Evolutionary conservation across 1,139 yeast species (phyloP).

Genomic region (Casaregolazyma suthepensis): DNA sequence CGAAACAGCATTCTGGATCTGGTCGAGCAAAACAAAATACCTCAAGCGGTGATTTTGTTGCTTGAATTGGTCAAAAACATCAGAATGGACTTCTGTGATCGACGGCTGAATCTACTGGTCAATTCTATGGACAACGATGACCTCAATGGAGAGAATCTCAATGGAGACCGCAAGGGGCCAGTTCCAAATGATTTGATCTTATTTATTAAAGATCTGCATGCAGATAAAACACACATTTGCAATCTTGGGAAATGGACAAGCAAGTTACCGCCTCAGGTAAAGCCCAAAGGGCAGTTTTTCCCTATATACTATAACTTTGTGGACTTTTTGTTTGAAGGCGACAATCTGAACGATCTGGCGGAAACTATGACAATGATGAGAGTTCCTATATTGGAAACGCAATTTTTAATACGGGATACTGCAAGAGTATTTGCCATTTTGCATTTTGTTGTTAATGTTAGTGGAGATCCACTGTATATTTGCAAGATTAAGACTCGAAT

Average conservation of each 20-base stretch:
- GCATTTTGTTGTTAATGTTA: slow-evolving; percentile 18
- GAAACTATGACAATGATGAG: slow-evolving; percentile 22
- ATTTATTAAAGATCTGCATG: slow-evolving; percentile 19
- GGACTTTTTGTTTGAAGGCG: slow-evolving; percentile 13
- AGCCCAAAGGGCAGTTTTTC: not conserved
- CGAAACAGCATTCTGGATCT: not conserved
- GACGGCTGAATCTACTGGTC: not conserved
- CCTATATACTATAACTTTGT: slow-evolving; percentile 8
- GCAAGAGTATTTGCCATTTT: slow-evolving; percentile 21
- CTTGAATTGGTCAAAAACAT: not conserved
- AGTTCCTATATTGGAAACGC: slow-evolving; percentile 19
- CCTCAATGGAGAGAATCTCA: not conserved
- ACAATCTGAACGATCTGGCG: slow-evolving; percentile 18
- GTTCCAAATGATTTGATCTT: slow-evolving; percentile 16
- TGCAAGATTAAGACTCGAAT: slow-evolving; percentile 19
- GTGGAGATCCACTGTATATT: slow-evolving; percentile 15
- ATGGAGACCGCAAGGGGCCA: not conserved
- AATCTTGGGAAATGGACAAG: slow-evolving; percentile 19
- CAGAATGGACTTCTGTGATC: slow-evolving; percentile 6
- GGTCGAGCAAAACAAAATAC: not conserved
- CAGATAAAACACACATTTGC: slow-evolving; percentile 14
- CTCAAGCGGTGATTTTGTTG: slow-evolving; percentile 1
- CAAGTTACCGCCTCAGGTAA: slow-evolving; percentile 9
- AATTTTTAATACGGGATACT: slow-evolving; percentile 20
- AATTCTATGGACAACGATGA: not conserved